Percentiles rank a stretch among this genome's conserved stretches.
phyloP scores from a whole-genome alignment of 31 red algal species.

The Asparagopsis taxiformis region DNA sequence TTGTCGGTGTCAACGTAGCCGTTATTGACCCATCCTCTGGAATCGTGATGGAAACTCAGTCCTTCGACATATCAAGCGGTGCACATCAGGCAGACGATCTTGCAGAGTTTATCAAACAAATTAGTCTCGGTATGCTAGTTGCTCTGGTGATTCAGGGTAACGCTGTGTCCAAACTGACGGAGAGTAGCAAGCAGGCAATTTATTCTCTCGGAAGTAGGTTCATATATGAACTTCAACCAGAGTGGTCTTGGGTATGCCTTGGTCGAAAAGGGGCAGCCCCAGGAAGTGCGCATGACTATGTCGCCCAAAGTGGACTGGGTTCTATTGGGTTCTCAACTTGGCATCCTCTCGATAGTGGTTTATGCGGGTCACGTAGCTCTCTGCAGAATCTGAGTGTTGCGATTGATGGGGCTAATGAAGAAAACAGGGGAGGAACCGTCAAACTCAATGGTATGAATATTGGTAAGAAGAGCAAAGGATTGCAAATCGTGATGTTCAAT shows the following conservation, averaged over 20 bases:
- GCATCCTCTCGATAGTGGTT: neutral
- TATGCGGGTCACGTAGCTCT: neutral
- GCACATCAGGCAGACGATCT: neutral
- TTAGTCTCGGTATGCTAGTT: neutral
- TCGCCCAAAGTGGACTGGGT: neutral
- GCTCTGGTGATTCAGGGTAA: neutral
- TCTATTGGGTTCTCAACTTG: neutral
- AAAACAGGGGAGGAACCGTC: neutral
- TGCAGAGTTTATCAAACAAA: neutral
- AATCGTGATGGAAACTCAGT: neutral
- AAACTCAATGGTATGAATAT: neutral
- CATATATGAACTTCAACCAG: neutral
- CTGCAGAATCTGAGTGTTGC: neutral
- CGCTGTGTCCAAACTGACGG: neutral
- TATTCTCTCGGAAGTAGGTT: neutral
- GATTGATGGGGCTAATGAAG: neutral
- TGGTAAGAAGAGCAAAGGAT: neutral
- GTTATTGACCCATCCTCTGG: neutral
- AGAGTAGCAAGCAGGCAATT: neutral
- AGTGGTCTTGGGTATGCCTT: neutral
- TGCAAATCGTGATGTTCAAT: neutral
- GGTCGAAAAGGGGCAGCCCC: neutral
- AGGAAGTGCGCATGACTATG: neutral
- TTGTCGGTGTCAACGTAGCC: neutral
- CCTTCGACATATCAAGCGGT: neutral